Conservation (phyloP, 352 stramenopile species). For the Globisporangium apiculatum region DNA sequence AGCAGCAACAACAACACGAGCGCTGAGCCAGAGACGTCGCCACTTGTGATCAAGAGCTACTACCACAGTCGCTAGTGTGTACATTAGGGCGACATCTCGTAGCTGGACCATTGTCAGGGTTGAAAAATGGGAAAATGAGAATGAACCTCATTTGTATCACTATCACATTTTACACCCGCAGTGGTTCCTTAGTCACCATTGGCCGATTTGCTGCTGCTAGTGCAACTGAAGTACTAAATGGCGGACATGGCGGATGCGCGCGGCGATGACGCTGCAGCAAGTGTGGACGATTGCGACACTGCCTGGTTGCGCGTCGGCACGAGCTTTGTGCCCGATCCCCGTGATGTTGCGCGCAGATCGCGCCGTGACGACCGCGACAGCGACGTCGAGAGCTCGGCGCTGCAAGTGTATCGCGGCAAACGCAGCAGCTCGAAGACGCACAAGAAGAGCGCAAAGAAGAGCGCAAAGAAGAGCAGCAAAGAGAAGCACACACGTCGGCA, state of each 20-base stretch:
- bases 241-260: too few species aligned
- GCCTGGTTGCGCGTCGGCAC: constrained; percentile 9
- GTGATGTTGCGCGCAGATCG: not conserved
- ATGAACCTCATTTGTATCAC: not conserved
- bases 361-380: not conserved
- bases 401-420: constrained; percentile 8
- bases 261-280: not conserved
- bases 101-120: too few species aligned
- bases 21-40: too few species aligned
- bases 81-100: not conserved
- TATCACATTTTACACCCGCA: not conserved
- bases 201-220: not conserved
- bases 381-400: constrained; percentile 6
- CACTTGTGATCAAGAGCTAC: not conserved
- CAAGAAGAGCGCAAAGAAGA: not conserved
- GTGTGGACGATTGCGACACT: not conserved
- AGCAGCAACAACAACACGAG: too few species aligned
- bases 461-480: constrained; percentile 28
- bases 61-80: not conserved
- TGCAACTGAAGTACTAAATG: too few species aligned
- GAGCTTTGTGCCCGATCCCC: constrained; percentile 5
- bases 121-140: not conserved
- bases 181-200: too few species aligned
- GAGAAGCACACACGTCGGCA: constrained; percentile 30
- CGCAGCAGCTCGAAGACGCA: not conserved